phyloP scores from a whole-genome alignment of 768 basidiomycete genomes.

The Suillus plorans region DNA sequence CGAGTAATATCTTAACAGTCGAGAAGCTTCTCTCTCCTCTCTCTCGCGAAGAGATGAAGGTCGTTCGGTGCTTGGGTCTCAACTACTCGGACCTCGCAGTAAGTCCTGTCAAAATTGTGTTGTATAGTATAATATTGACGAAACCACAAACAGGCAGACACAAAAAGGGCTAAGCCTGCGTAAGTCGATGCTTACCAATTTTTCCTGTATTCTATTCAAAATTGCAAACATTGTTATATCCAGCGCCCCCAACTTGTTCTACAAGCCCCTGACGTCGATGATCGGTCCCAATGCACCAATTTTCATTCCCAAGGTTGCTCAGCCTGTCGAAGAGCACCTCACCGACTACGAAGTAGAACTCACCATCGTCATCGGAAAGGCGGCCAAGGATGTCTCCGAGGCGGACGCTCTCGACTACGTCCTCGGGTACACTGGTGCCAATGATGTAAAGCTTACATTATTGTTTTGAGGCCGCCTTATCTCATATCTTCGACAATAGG shows the following conservation, averaged over 20 bases:
- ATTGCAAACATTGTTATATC: neutral
- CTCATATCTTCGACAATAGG: constrained; percentile 33
- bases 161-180: constrained; percentile 62
- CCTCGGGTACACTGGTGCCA: constrained; percentile 77
- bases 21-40: constrained; percentile 70
- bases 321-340: constrained; percentile 67
- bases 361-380: constrained; percentile 79
- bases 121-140: neutral
- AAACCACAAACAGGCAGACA: constrained; percentile 50
- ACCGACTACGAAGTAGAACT: constrained; percentile 86
- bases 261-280: constrained; percentile 70
- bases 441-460: constrained; percentile 52
- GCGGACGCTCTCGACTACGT: constrained; percentile 84
- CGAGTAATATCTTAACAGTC: constrained; percentile 64
- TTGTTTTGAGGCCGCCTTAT: neutral
- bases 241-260: constrained; percentile 75
- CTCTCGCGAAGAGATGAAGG: constrained; percentile 60
- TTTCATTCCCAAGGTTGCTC: constrained; percentile 62
- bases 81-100: constrained; percentile 86
- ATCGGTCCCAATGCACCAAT: constrained; percentile 71
- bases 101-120: constrained; percentile 16
- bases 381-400: constrained; percentile 77
- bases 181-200: constrained; percentile 31
- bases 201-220: neutral
- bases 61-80: constrained; percentile 75